These are phyloP conservation scores for Geosmithia putterillii DNA, from an alignment of 2,329 filamentous ascomycete species.

Conservation along the genomic window DNA sequence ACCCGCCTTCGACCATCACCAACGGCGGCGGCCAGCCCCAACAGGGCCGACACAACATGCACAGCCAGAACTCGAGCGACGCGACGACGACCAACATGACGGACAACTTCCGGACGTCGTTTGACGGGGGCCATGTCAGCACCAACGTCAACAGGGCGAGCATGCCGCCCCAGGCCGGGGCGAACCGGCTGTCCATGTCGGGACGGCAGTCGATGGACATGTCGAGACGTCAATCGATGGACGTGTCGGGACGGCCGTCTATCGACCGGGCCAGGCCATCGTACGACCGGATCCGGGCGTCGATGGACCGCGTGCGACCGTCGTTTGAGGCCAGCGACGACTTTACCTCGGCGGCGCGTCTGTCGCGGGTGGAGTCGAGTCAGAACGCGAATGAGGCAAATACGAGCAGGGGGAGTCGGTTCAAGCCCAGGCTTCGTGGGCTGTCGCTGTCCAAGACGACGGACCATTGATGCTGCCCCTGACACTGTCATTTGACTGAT, in stretches of 20 bases:
- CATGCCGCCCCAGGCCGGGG: too few relatives aligned
- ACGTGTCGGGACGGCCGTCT: slow-evolving; percentile 34
- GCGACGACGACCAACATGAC: slow-evolving; percentile 65
- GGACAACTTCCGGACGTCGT: slow-evolving; percentile 41
- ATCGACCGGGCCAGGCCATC: slow-evolving; percentile 64
- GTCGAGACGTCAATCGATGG: too few relatives aligned
- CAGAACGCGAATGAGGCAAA: too few relatives aligned
- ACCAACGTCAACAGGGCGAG: too few relatives aligned
- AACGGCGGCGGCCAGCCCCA: slow-evolving; percentile 67
- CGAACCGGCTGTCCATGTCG: too few relatives aligned
- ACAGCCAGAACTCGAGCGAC: slow-evolving; percentile 85
- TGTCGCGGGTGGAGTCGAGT: slow-evolving; percentile 72
- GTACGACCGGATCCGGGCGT: slow-evolving; percentile 77
- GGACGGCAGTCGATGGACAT: too few relatives aligned
- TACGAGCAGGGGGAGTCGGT: slow-evolving; percentile 7
- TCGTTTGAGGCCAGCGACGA: slow-evolving; percentile 84
- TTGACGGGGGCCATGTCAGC: too few relatives aligned
- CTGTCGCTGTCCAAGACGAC: slow-evolving; percentile 29
- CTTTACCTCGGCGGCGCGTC: slow-evolving; percentile 78
- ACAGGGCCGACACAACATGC: slow-evolving; percentile 63
- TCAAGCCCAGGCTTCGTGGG: slow-evolving; percentile 26
- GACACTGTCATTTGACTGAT: not conserved
- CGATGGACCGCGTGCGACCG: slow-evolving; percentile 73
- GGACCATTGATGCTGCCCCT: too few relatives aligned
- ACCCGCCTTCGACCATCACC: slow-evolving; percentile 84